These are phyloP conservation scores for Podaxis sp. DNA, from an alignment of 768 basidiomycete genomes.

Conservation along the genomic window DNA sequence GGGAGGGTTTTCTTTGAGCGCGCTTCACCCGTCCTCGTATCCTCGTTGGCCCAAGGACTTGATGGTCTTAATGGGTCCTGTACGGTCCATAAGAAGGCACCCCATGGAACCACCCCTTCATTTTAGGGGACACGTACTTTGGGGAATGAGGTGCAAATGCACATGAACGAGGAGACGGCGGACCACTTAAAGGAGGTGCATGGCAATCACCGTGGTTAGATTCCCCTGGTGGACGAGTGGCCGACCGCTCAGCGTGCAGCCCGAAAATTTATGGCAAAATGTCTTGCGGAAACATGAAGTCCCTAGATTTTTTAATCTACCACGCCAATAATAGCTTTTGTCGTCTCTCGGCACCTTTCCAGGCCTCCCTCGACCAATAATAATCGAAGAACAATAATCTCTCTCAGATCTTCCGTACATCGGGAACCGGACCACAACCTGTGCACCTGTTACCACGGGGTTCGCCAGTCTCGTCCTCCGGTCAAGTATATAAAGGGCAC, in stretches of 20 bases:
- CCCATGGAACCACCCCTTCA: neutral
- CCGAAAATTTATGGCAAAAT: neutral
- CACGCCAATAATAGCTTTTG: slow-evolving; percentile 8
- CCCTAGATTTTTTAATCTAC: neutral
- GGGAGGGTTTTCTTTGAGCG: no score
- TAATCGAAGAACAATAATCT: slow-evolving; percentile 1
- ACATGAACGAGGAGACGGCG: neutral
- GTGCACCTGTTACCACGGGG: neutral
- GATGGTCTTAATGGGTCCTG: neutral
- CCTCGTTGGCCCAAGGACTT: neutral
- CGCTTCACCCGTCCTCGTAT: neutral
- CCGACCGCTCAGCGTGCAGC: neutral
- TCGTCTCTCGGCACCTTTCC: slow-evolving; percentile 4
- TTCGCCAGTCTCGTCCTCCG: neutral
- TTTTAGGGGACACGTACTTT: neutral
- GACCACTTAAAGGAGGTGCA: neutral
- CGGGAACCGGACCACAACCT: slow-evolving; percentile 7
- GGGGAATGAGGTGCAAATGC: neutral
- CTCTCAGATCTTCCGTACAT: neutral
- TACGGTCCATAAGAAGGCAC: neutral
- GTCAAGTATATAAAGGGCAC: slow-evolving; percentile 24
- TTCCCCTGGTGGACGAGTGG: neutral
- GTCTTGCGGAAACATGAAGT: neutral
- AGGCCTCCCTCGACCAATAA: neutral
- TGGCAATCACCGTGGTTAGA: neutral